Evolutionary conservation across 176 grass and related monocot species (phyloP).

Genomic region (Poa pratensis): DNA sequence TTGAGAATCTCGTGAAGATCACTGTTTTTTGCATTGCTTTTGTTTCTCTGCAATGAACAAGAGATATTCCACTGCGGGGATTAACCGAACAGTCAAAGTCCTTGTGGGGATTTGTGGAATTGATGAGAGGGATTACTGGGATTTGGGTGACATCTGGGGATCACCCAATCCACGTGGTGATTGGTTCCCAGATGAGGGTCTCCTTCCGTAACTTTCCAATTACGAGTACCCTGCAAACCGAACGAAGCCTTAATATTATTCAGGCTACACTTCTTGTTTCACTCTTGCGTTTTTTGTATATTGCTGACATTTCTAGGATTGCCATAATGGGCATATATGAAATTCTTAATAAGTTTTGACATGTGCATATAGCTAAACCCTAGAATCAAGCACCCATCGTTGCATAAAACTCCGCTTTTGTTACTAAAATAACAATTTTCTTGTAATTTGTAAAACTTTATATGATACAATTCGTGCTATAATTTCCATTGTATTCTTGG

Average conservation of each 20-base stretch:
- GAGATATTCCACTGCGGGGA: too few relatives aligned
- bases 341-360: not conserved
- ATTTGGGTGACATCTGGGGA: too few relatives aligned
- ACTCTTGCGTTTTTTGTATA: not conserved
- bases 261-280: not conserved
- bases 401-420: not conserved
- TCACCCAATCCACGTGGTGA: too few relatives aligned
- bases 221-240: too few relatives aligned
- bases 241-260: not conserved
- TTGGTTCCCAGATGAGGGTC: too few relatives aligned
- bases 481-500: not conserved
- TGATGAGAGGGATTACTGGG: too few relatives aligned
- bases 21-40: too few relatives aligned
- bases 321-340: not conserved
- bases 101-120: too few relatives aligned
- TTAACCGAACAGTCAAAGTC: too few relatives aligned
- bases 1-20: too few relatives aligned
- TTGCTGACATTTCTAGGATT: not conserved
- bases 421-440: not conserved
- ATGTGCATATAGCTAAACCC: not conserved
- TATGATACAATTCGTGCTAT: not conserved
- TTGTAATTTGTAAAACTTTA: not conserved
- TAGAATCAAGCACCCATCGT: not conserved
- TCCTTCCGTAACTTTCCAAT: too few relatives aligned
- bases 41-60: too few relatives aligned